Evolutionary conservation across 2,329 filamentous ascomycete species (phyloP), one percentile per base, ranked within the genome.

Genomic region (Phialophora verrucosa): DNA sequence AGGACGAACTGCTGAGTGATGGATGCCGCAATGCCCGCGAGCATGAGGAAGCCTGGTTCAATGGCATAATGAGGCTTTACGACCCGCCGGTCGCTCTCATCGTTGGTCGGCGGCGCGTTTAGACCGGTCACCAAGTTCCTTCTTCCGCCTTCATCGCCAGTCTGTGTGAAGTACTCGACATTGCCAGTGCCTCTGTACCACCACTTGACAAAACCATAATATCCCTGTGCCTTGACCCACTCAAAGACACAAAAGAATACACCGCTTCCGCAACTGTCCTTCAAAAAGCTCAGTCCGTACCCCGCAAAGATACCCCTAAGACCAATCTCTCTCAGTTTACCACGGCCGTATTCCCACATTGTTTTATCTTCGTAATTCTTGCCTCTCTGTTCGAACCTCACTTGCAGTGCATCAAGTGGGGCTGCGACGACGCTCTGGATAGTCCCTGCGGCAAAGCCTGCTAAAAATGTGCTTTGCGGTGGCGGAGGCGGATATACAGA

Each of bases 241-340:
- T 90, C 87, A 69, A 90, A 90, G 0, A 83, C 83, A 54, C 82
- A 81, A 75, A 90, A 90, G 78, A 90, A 90, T 17, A 86, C 76
- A 1, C 84, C 87, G 56, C 84, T 85, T 10, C 87, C 87, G 42
- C 88, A 79, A 1, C 84, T 82, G 72, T 90, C 87, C 67, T 87
- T 87, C 32, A 87, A 44, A 50, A 89, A 82, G 0, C 83, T 85
- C 3, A 89, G 75, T 2, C 82, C 79, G 81, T 83, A 89, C n/a
- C 87, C 87, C 2, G 87, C 87, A 71, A 88, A 88, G 23, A 89
- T 81, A 25, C 87, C 87, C 10, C 85, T 83, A 3, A 82, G 68
- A 4, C 87, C 87, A 63, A 90, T 88, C 44, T 86, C 84, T 11
- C 78, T 79, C 3, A 87, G 78, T 72, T 89, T 89, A 64, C 83